These are phyloP conservation scores for Ballota nigra DNA, from an alignment of 257 asterid species.

Conservation along the genomic window DNA sequence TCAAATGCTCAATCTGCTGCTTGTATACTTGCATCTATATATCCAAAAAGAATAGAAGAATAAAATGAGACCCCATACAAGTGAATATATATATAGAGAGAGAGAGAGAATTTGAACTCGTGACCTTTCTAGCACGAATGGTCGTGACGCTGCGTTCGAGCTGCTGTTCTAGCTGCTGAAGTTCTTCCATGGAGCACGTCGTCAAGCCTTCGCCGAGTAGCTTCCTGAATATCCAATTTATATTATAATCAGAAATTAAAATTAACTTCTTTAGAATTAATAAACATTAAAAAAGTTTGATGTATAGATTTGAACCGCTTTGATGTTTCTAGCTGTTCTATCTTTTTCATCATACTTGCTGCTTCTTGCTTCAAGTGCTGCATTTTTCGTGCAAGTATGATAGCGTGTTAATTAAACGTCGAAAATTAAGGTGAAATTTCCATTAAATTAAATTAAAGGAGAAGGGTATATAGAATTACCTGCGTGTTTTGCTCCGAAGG, in stretches of 20 bases:
- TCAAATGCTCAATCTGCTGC: slow-evolving; percentile 68
- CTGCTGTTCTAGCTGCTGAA: slow-evolving; percentile 78
- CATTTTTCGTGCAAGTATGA: not conserved
- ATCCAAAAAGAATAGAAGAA: not conserved
- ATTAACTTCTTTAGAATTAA: not conserved
- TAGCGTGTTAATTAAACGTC: not conserved
- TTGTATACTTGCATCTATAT: slow-evolving; percentile 70
- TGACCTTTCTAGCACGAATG: slow-evolving; percentile 78
- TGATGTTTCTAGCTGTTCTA: slow-evolving; percentile 75
- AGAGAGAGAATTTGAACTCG: too few species aligned
- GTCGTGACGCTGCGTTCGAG: slow-evolving; percentile 62
- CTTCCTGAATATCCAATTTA: slow-evolving; percentile 38
- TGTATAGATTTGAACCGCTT: slow-evolving; percentile 48
- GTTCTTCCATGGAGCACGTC: slow-evolving; percentile 65
- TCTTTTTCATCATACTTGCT: slow-evolving; percentile 65
- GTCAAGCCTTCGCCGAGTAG: slow-evolving; percentile 77
- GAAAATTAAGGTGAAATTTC: not conserved
- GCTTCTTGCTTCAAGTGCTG: slow-evolving; percentile 71
- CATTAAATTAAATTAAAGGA: not conserved
- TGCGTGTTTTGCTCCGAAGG: slow-evolving; percentile 50
- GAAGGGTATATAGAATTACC: slow-evolving; percentile 33
- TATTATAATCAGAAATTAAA: not conserved
- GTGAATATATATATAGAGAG: not conserved
- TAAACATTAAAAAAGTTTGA: not conserved
- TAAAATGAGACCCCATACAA: not conserved